phyloP scores from a whole-genome alignment of 306 rosid genomes.

The Glycyrrhiza uralensis region DNA sequence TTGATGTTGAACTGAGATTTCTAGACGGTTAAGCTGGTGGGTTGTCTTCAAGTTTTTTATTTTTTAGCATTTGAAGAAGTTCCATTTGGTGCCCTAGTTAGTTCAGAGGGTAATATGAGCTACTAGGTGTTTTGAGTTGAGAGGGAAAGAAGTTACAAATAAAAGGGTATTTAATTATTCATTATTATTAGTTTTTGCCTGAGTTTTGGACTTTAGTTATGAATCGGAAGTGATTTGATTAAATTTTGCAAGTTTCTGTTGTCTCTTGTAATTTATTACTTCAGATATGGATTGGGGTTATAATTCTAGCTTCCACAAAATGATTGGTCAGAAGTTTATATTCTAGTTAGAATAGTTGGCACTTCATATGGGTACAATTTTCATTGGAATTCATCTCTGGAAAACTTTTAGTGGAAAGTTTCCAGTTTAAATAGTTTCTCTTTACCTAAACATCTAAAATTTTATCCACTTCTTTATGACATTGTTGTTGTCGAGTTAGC shows the following conservation, averaged over 20 bases:
- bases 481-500: not conserved
- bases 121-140: slow-evolving; percentile 32
- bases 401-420: not conserved
- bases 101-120: slow-evolving; percentile 33
- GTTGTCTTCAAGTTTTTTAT: slow-evolving; percentile 8
- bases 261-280: slow-evolving; percentile 15
- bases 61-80: slow-evolving; percentile 12
- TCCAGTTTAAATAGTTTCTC: not conserved
- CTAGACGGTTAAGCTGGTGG: slow-evolving; percentile 31
- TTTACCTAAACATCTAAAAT: not conserved
- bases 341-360: slow-evolving; percentile 11
- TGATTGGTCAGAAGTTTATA: slow-evolving; percentile 15
- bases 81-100: slow-evolving; percentile 12
- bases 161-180: not conserved
- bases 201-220: slow-evolving; percentile 1
- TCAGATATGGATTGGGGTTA: slow-evolving; percentile 3
- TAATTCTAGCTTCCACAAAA: not conserved
- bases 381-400: not conserved
- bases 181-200: not conserved
- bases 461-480: not conserved
- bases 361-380: slow-evolving; percentile 1
- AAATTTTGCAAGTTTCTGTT: not conserved
- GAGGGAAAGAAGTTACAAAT: not conserved
- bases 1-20: slow-evolving; percentile 20
- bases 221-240: slow-evolving; percentile 28